These are phyloP conservation scores for Botrytis medusae DNA, from an alignment of 2,329 filamentous ascomycete species.

Conservation along the genomic window DNA sequence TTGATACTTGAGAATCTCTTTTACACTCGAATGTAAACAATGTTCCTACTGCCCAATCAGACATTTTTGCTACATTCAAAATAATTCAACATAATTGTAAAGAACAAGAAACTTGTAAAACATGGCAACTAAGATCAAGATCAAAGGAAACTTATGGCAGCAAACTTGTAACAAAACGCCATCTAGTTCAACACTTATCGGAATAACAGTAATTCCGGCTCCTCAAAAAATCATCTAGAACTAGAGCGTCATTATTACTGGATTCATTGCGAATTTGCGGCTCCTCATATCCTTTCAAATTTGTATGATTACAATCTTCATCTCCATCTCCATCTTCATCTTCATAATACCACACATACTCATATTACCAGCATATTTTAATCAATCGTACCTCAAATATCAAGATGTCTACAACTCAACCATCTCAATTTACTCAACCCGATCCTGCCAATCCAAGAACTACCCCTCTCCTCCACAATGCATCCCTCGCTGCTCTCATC, in stretches of 20 bases:
- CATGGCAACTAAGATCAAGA: not conserved
- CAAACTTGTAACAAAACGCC: not conserved
- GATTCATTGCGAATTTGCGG: not conserved
- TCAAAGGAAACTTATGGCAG: not conserved
- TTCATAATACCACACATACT: not conserved
- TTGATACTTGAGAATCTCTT: too few relatives aligned
- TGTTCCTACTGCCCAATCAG: not conserved
- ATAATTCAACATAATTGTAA: not conserved
- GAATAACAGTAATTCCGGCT: constrained; percentile 8
- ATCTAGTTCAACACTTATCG: not conserved
- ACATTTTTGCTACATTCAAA: not conserved
- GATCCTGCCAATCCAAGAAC: constrained; percentile 13
- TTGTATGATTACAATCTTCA: not conserved
- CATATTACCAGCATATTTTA: not conserved
- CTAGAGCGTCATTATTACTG: constrained; percentile 9
- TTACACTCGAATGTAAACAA: not conserved
- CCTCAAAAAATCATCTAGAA: constrained; percentile 7
- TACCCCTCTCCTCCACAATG: constrained; percentile 29
- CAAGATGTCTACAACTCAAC: constrained; percentile 10
- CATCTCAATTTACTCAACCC: constrained; percentile 8
- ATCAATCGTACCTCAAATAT: too few relatives aligned
- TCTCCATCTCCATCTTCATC: not conserved
- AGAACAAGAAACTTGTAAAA: not conserved
- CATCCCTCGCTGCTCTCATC: constrained; percentile 49
- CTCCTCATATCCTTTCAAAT: not conserved